Conservation (phyloP, 2,329 filamentous ascomycete genomes). For the Aaosphaeria pasadenensis region DNA sequence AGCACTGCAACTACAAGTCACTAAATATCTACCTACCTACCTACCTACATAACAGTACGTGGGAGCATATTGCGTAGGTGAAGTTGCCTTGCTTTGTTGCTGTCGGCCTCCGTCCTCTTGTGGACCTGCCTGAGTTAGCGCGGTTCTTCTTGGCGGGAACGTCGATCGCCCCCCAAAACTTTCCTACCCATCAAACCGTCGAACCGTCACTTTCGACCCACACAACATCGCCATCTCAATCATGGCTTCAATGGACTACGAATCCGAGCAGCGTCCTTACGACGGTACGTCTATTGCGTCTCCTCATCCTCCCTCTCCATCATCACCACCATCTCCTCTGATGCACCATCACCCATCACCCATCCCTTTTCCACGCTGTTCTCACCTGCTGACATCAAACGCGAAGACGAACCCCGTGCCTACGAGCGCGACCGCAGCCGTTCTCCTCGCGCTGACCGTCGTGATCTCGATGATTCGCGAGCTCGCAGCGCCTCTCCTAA, state of each 20-base stretch:
- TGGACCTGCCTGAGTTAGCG: slow-evolving; percentile 13
- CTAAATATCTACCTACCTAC: too few species aligned
- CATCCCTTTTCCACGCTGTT: slow-evolving; percentile 1
- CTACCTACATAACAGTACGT: too few species aligned
- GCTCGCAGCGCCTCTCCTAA: slow-evolving; percentile 64
- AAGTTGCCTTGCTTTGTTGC: too few species aligned
- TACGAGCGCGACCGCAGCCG: slow-evolving; percentile 66
- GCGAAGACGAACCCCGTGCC: slow-evolving; percentile 55
- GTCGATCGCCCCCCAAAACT: slow-evolving; percentile 30
- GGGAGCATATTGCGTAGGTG: too few species aligned
- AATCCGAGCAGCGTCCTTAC: slow-evolving; percentile 63
- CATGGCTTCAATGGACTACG: slow-evolving; percentile 60
- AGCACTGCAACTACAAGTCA: too few species aligned
- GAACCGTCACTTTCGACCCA: slow-evolving; percentile 11
- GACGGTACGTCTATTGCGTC: slow-evolving; percentile 53
- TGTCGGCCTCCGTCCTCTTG: too few species aligned
- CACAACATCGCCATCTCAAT: slow-evolving; percentile 12
- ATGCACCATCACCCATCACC: not conserved
- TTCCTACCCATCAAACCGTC: slow-evolving; percentile 22
- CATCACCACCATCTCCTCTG: not conserved
- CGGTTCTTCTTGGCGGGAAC: slow-evolving; percentile 26
- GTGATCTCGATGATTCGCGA: slow-evolving; percentile 53
- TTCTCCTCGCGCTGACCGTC: slow-evolving; percentile 52
- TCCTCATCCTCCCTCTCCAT: slow-evolving; percentile 5
- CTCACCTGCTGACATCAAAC: slow-evolving; percentile 14